Base-by-base conservation (phyloP, 164 flowering plant species). In the Umbilicus rupestris region DNA sequence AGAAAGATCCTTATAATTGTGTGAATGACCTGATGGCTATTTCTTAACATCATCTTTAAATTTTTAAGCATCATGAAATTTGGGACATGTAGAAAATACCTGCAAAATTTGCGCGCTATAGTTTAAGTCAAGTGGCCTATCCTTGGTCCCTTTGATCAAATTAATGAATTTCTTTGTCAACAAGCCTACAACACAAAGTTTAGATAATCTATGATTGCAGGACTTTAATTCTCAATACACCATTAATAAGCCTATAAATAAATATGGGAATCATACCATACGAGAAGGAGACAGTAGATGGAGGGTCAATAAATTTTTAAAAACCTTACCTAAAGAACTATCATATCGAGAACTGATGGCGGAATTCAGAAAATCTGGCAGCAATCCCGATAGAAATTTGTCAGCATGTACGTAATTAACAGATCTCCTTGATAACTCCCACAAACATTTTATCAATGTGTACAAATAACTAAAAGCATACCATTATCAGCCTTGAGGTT, bases 271-370 rank as follows among this genome's bases (percentile, higher is more conserved):
- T 19, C 9, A 49, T 31, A 46, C 28, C 22, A 26, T n/a, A 47
- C 7, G 20, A 37, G 41, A 37, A 15, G 26, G 29, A 10, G 41
- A 47, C 2, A 11, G 16, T 19, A 15, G 20, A 5, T 35, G 52
- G n/a, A n/a, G n/a, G n/a, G n/a, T n/a, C n/a, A n/a, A n/a, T n/a
- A n/a, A n/a, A n/a, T n/a, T n/a, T n/a, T n/a, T n/a, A n/a, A n/a
- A n/a, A n/a, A n/a, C n/a, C 76, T 68, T 73, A 85, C 87, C 84
- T 72, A 85, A 64, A 63, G 89, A 85, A 71, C 83, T 85, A 73
- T 85, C 89, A 68, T 80, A 81, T 2, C 87, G 87, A 67, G 85
- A 80, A 59, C 65, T 62, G 72, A 33, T 69, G 68, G 74, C 70
- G 46, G 76, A 66, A 73, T 65, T 76, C 52, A 73, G 66, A 60